phyloP scores from a whole-genome alignment of 2,329 filamentous ascomycete genomes.

The Fusarium temperatum region DNA sequence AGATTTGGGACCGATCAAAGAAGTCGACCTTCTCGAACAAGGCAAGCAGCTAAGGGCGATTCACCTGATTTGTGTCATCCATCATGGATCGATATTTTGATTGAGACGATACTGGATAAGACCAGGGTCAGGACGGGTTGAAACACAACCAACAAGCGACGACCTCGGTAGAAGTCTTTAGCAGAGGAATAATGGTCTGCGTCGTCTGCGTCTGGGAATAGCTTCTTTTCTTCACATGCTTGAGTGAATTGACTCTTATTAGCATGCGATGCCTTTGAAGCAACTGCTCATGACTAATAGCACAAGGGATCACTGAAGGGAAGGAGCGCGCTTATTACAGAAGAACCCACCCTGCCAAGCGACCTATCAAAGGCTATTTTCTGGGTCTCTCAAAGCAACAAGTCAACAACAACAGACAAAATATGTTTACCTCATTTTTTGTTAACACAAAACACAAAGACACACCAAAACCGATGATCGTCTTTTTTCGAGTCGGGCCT shows the following conservation, averaged over 20 bases:
- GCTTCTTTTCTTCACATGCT: conserved; percentile 4
- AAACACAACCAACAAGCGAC: conserved; percentile 18
- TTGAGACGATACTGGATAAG: background rate
- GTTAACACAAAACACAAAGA: conserved; percentile 1
- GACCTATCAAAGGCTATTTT: background rate
- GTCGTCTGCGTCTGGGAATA: conserved; percentile 3
- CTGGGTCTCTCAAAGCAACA: background rate
- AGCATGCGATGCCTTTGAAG: background rate
- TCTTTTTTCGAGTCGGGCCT: background rate
- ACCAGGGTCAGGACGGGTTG: conserved; percentile 14
- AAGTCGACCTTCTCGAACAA: conserved; percentile 30
- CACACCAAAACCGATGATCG: background rate
- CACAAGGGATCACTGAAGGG: background rate
- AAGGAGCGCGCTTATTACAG: background rate
- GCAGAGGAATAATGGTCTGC: background rate
- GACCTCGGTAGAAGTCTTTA: background rate
- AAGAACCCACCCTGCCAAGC: background rate
- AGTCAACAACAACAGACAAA: background rate
- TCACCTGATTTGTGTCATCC: conserved; percentile 9
- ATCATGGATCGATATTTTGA: conserved; percentile 1
- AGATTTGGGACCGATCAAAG: conserved; percentile 17
- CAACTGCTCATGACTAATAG: background rate
- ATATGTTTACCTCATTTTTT: background rate
- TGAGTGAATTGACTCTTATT: background rate
- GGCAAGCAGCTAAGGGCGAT: conserved; percentile 2